Evolutionary conservation across 164 flowering plant species (phyloP), one percentile per base, ranked within the genome.

Genomic region (Stephania yunnanensis): DNA sequence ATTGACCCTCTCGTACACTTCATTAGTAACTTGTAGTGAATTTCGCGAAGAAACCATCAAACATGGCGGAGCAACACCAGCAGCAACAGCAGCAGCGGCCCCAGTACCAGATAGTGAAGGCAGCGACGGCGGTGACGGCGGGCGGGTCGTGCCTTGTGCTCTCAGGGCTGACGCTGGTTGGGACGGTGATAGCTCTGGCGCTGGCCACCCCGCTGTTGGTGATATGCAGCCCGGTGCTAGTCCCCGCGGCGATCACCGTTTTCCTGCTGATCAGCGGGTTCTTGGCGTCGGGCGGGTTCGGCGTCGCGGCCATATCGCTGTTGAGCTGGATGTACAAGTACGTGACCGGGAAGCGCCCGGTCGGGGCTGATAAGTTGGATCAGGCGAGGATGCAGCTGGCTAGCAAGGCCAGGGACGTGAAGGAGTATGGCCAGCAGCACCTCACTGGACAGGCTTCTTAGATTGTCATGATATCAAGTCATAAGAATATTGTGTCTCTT

Each of bases 151-250:
- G 71, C 17, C 70, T 80, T 52, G 17, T 80, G 4, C 72, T 80
- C n/a, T 76, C 85, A 1, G 83, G 85, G 7, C 74, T 83, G 65
- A 68, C 73, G 1, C 46, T 80, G 22, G 76, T 78, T 0, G 83
- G 68, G 10, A 83, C 81, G 4, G 78, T 83, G 22, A 68, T 83
- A 19, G 75, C 68, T 0, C 36, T 83, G 31, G 70, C 77, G 7
- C 7, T 76, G 29, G 83, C 79, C 5, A 78, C 83, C 17, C 85
- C 85, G 17, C 20, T 80, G 48, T 52, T 83, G 25, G 70, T 83
- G 6, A 48, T 80, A 66, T 80, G 76, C 73, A 80, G 81, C 55
- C 83, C 83, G 10, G 70, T 83, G 22, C 68, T 83, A 2, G 74
- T 83, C 1, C 83, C 81, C 6, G 83, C 85, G 3, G 80, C 50